These are phyloP conservation scores for Botryotinia globosa DNA, from an alignment of 2,329 filamentous ascomycete genomes.

Conservation along the genomic window DNA sequence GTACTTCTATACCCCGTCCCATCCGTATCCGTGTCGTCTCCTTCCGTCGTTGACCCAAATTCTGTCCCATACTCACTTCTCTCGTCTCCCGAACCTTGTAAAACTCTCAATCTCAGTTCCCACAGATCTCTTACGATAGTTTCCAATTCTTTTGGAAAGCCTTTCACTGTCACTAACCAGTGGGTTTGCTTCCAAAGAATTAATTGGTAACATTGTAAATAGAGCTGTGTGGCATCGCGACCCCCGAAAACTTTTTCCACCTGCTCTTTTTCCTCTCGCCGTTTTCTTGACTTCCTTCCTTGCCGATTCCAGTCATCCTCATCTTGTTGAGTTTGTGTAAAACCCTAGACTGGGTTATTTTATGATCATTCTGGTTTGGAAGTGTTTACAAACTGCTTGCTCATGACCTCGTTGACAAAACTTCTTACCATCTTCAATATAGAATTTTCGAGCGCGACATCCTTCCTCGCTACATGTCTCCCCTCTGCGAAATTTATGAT, in stretches of 20 bases:
- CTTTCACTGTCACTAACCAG: slow-evolving; percentile 66
- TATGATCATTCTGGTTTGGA: slow-evolving; percentile 1
- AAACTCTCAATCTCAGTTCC: slow-evolving; percentile 51
- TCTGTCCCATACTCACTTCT: slow-evolving; percentile 38
- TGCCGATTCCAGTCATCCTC: slow-evolving; percentile 66
- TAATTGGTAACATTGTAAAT: slow-evolving; percentile 79
- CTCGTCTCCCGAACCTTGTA: slow-evolving; percentile 44
- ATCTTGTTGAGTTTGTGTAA: slow-evolving; percentile 52
- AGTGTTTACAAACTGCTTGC: slow-evolving; percentile 48
- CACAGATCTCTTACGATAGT: slow-evolving; percentile 80
- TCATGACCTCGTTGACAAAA: slow-evolving; percentile 66
- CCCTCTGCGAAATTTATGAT: slow-evolving; percentile 42
- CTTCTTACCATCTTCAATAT: slow-evolving; percentile 60
- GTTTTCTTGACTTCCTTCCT: slow-evolving; percentile 54
- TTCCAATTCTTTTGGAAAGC: slow-evolving; percentile 71
- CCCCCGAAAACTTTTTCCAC: slow-evolving; percentile 60
- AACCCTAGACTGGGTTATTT: slow-evolving; percentile 33
- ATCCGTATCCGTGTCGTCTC: slow-evolving; percentile 40
- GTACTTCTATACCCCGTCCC: slow-evolving; percentile 41
- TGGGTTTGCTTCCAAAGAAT: slow-evolving; percentile 77
- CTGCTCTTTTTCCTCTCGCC: slow-evolving; percentile 58
- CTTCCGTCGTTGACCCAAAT: slow-evolving; percentile 40
- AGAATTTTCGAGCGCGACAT: slow-evolving; percentile 58
- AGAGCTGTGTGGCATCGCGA: slow-evolving; percentile 69
- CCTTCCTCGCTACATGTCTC: slow-evolving; percentile 55